Evolutionary conservation across 2,329 filamentous ascomycete species (phyloP), one percentile per base, ranked within the genome.

Genomic region (Aquanectria penicillioides): DNA sequence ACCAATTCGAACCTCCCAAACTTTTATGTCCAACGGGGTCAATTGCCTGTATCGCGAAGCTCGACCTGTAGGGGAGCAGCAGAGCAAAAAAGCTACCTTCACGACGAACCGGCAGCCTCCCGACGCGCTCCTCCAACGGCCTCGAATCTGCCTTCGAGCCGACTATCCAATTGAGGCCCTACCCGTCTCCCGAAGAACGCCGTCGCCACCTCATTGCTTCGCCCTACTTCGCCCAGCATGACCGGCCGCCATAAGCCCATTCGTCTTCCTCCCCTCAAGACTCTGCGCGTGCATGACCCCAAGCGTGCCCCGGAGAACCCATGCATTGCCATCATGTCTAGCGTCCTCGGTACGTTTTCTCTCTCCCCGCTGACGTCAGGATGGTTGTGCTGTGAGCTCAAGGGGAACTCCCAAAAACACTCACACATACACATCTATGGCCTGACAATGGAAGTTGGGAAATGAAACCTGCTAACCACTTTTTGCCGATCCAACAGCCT

Each of bases 401-500:
- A n/a, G n/a, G n/a, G n/a, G n/a, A n/a, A n/a, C n/a, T n/a, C n/a
- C n/a, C n/a, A 20, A 33, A 28, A 46, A 26, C 41, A 46, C 41
- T n/a, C n/a, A n/a, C n/a, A n/a, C n/a, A n/a, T n/a, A n/a, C n/a
- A n/a, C n/a, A 28, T 26, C 26, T n/a, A 5, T 6, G 23, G 3
- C 38, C n/a, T 18, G 13, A 37, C 18, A 37, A 11, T 12, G 7
- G 11, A 12, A 9, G 5, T 11, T 26, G 25, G n/a, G 31, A 4
- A 37, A 29, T 25, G n/a, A 38, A 28, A n/a, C 31, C 2, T 9
- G 33, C 26, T 43, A 18, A 61, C 47, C 9, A 10, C 2, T 8
- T 13, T 5, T 1, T 25, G 9, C n/a, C n/a, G n/a, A n/a, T n/a
- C n/a, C n/a, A 44, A 64, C 62, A 94, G 91, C 90, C 62, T 95